These are phyloP conservation scores for Phytophthora lateralis DNA, from an alignment of 352 stramenopile genomes.

Conservation along the genomic window DNA sequence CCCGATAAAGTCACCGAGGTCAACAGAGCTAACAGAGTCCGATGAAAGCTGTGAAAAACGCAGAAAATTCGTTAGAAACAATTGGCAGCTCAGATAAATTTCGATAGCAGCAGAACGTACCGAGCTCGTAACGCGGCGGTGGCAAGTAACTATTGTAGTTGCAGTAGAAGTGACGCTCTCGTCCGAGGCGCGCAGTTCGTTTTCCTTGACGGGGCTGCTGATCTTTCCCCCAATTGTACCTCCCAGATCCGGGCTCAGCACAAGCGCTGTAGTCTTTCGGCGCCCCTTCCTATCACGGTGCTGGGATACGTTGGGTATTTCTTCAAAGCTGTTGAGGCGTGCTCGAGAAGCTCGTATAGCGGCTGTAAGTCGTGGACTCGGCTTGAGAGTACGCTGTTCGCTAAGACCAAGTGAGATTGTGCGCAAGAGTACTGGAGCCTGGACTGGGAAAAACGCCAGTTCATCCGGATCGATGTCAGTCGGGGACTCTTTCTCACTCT, in stretches of 20 bases:
- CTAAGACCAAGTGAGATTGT: slow-evolving; percentile 51
- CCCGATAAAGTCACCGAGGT: slow-evolving; percentile 57
- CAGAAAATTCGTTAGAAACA: slow-evolving; percentile 2
- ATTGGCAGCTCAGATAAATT: neutral
- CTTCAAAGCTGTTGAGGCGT: slow-evolving; percentile 41
- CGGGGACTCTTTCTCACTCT: slow-evolving; percentile 16
- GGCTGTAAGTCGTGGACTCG: slow-evolving; percentile 53
- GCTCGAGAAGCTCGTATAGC: slow-evolving; percentile 53
- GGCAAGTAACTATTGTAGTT: slow-evolving; percentile 54
- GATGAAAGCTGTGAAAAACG: slow-evolving; percentile 30
- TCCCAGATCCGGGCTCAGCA: slow-evolving; percentile 10
- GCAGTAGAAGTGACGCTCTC: slow-evolving; percentile 70
- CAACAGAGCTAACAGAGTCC: slow-evolving; percentile 39
- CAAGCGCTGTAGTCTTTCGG: slow-evolving; percentile 22
- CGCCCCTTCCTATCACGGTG: slow-evolving; percentile 11
- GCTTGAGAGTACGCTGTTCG: slow-evolving; percentile 27
- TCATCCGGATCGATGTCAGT: slow-evolving; percentile 24
- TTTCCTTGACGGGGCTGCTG: slow-evolving; percentile 22
- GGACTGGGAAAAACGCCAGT: slow-evolving; percentile 28
- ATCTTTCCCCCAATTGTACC: slow-evolving; percentile 6
- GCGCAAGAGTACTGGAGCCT: slow-evolving; percentile 43
- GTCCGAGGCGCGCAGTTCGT: slow-evolving; percentile 43
- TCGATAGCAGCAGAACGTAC: slow-evolving; percentile 36
- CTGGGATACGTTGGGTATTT: slow-evolving; percentile 1
- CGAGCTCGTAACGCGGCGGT: slow-evolving; percentile 62